Percentiles rank a stretch among this genome's conserved stretches.
Conservation (phyloP, 108 stramenopile genomes). For the Pseudonitzschia delicatissima region DNA sequence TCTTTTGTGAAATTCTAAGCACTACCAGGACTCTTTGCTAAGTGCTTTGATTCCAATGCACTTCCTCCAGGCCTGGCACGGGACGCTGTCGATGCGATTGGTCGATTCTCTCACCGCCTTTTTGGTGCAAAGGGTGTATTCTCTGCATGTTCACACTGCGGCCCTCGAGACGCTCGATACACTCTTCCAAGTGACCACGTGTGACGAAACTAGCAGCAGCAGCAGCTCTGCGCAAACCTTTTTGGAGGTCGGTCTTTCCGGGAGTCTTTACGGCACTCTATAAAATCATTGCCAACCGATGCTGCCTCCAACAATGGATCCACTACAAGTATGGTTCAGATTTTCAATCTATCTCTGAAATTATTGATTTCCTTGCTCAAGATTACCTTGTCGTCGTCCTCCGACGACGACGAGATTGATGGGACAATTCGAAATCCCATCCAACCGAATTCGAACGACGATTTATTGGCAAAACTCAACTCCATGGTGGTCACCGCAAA, state of each 20-base stretch:
- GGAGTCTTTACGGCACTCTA: constrained; percentile 22
- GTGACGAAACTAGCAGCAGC: not conserved
- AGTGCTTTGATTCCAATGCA: not conserved
- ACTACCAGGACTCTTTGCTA: not conserved
- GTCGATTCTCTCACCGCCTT: constrained; percentile 17
- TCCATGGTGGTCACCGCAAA: not conserved
- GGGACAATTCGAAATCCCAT: not conserved
- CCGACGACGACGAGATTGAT: not conserved
- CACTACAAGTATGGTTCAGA: too few relatives aligned
- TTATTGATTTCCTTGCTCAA: not conserved
- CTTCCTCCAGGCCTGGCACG: constrained; percentile 9
- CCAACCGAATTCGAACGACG: not conserved
- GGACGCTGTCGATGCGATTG: constrained; percentile 17
- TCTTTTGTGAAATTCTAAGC: not conserved
- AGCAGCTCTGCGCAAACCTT: not conserved
- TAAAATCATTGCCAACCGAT: not conserved
- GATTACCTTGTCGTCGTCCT: not conserved
- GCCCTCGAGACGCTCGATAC: not conserved
- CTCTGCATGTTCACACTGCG: not conserved
- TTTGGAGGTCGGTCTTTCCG: constrained; percentile 32
- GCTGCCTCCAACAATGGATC: not conserved
- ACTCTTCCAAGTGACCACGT: not conserved
- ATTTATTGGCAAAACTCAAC: constrained; percentile 4
- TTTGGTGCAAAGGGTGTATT: not conserved
- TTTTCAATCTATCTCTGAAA: constrained; percentile 1